Evolutionary conservation across 2,329 filamentous ascomycete species (phyloP), one percentile per base, ranked within the genome.

Genomic region (Colletotrichum sansevieriae): DNA sequence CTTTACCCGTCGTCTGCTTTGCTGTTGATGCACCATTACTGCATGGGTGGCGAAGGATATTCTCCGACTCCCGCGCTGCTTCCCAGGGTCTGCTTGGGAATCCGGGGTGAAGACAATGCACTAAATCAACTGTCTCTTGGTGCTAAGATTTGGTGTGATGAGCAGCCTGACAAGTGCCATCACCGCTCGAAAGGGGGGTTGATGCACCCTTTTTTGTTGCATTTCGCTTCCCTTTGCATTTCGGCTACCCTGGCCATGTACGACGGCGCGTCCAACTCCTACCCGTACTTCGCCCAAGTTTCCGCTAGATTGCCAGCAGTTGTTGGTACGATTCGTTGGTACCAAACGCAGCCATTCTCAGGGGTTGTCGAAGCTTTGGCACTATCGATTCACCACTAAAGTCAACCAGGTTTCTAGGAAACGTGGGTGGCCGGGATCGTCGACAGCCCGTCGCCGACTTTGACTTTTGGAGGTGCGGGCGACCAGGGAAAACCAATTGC

Each of bases 311-410:
- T 59, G 54, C 52, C 25, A 20, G 52, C 54, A 25, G 54, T 11
- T 37, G 11, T 12, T 58, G 51, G n/a, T 33, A 52, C 44, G 43
- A 49, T 39, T 29, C 59, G 43, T 49, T 43, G 41, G 41, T 25
- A 7, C 49, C 20, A 33, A 25, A 18, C 63, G 64, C 18, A 56
- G 43, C 59, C 51, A 10, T 51, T 35, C 25, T 55, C 65, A 65
- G 54, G 65, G 65, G 65, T 35, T 29, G 29, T n/a, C 54, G 65
- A 68, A 59, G 52, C 60, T 68, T 68, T 35, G 61, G 41, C 61
- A 33, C 61, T 68, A 68, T 59, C 61, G 54, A 65, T 37, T 54
- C 49, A 54, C n/a, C 37, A 44, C 25, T 20, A 52, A 61, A 51
- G 35, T 61, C 58, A 52, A 61, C 37, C 58, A 52, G 37, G 58